Percentiles rank a stretch among this genome's conserved stretches.
phyloP scores from a whole-genome alignment of 306 rosid genomes.

The Sesbania bispinosa region DNA sequence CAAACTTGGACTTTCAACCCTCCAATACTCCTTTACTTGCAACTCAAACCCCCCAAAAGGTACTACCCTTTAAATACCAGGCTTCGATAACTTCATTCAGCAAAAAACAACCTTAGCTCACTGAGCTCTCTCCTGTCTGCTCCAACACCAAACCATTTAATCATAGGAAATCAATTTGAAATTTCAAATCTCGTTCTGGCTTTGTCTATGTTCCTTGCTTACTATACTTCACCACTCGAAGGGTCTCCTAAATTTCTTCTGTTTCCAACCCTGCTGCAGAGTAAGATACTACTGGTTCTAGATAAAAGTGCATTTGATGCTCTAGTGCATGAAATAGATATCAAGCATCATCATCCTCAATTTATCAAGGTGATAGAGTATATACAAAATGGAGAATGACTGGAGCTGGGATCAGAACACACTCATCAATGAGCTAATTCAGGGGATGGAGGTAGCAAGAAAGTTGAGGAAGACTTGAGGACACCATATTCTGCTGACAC shows the following conservation, averaged over 20 bases:
- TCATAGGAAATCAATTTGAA: neutral
- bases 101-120: no score
- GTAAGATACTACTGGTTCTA: neutral
- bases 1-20: constrained; percentile 61
- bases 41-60: no score
- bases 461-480: constrained; percentile 48
- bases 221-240: neutral
- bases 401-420: constrained; percentile 50
- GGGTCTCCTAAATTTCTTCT: neutral
- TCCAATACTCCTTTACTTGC: no score
- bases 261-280: neutral
- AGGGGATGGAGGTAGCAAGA: constrained; percentile 71
- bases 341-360: neutral
- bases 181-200: constrained; percentile 16
- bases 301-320: no score
- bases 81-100: neutral
- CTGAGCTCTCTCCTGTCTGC: neutral
- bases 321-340: no score
- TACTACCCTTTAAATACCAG: constrained; percentile 40
- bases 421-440: constrained; percentile 52
- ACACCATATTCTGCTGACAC: constrained; percentile 37
- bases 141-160: neutral
- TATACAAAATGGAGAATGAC: constrained; percentile 45
- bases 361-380: neutral
- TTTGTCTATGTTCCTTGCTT: constrained; percentile 25